Percentiles rank a stretch among this genome's conserved stretches.
These are phyloP conservation scores for Linnemannia exigua DNA, from an alignment of 192 early-diverging fungal genomes.

Conservation along the genomic window DNA sequence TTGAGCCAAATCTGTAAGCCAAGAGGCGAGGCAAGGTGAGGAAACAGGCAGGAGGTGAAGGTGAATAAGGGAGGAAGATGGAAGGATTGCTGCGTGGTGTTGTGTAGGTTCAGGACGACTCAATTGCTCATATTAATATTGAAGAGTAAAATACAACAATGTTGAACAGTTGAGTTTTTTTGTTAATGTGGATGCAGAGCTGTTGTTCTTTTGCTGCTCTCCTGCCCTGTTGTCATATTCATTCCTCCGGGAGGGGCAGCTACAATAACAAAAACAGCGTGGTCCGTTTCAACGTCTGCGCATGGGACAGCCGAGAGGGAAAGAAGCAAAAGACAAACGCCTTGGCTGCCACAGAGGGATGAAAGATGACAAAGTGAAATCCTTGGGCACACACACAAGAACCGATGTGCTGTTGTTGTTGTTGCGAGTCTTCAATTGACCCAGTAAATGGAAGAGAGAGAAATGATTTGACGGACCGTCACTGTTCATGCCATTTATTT, in stretches of 20 bases:
- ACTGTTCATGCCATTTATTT: too few relatives aligned
- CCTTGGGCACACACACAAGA: neutral
- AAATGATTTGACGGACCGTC: too few relatives aligned
- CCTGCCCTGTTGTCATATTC: neutral
- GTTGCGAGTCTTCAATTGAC: neutral
- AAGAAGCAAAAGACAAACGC: neutral
- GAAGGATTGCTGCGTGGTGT: neutral
- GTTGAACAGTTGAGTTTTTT: too few relatives aligned
- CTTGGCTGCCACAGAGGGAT: neutral
- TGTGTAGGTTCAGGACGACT: neutral
- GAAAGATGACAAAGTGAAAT: constrained; percentile 8
- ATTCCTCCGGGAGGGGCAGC: neutral
- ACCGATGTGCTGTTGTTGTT: too few relatives aligned
- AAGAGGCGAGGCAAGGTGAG: neutral
- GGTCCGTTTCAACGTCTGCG: neutral
- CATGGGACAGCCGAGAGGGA: neutral
- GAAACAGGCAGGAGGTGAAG: neutral
- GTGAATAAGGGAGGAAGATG: neutral
- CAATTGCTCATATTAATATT: neutral
- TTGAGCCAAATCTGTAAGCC: neutral
- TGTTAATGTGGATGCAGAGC: neutral
- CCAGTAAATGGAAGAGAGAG: too few relatives aligned
- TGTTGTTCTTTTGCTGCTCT: neutral
- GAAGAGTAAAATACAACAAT: too few relatives aligned
- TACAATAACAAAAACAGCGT: too few relatives aligned